Evolutionary conservation across 352 stramenopile species (phyloP), one percentile per base, ranked within the genome.

Genomic region (Phytophthora capsici): DNA sequence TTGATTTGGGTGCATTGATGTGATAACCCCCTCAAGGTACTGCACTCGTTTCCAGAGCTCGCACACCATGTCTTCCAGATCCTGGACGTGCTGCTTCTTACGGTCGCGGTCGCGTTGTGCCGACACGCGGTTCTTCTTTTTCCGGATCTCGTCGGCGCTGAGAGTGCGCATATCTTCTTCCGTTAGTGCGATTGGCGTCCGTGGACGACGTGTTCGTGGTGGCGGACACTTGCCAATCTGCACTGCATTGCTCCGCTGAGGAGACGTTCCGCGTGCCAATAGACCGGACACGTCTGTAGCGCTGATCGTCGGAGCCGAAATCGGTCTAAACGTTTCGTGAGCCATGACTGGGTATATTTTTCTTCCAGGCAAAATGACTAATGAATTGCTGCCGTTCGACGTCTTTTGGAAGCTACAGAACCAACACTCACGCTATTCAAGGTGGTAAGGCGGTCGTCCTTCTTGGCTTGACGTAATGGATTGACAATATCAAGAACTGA

Each of bases 71-170:
- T 74, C 75, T 25, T 90, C 77, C 13, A 91, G 68, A 25, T 88
- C 77, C 10, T 78, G 64, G 4, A 84, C 74, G 41, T 85, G 77
- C 41, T 85, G 77, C 44, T 89, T 82, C 20, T 81, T 82, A 7
- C 82, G 80, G 46, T 88, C 79, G 10, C 82, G 78, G 14, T 82
- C 78, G 2, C 82, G 71, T 4, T 82, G 74, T 9, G 80, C 80
- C 1, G 83, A 83, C 48, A 91, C 75, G 13, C 80, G 80, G 75
- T 88, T 91, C 66, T 89, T 89, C 38, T 86, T 76, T 46, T 84
- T 84, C 30, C 82, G 73, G 28, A 90, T 66, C 43, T 91, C 77
- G 25, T 77, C 69, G 2, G 76, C 66, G 44, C 69, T 75, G 7
- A 91, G 62, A 14, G 61, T 71, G 41, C 49, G 58, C n/a, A 61